Evolutionary conservation across 768 basidiomycete species (phyloP), one percentile per base, ranked within the genome.

Genomic region (Panus rudis): DNA sequence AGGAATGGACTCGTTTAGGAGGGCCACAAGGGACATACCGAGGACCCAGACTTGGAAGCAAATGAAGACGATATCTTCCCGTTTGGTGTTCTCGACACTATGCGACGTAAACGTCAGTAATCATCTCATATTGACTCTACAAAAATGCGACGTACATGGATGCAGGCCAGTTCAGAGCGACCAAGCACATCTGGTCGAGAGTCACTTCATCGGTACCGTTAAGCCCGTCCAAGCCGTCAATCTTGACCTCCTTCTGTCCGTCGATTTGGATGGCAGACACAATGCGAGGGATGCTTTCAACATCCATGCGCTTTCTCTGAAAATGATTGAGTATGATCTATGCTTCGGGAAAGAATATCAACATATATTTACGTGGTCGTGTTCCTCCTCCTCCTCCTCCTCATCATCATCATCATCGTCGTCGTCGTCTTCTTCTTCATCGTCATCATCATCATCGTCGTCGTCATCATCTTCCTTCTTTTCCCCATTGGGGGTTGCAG

Each of bases 1-100:
- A 2, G 87, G 87, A 47, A 88, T 84, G 3, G 84, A 87, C 63
- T 89, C 85, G 59, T 88, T 87, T 45, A 74, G 53, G 42, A 75
- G 48, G 30, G 85, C 85, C 33, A 85, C 80, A 22, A 81, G 44
- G 10, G 84, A 85, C 79, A 87, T 82, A 23, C 80, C 83, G 13
- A 87, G 65, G 5, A 86, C 78, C 86, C 87, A 90, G 42, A 85
- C 63, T 51, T 89, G 84, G 65, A 88, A 90, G 5, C 72, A 70
- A 30, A 89, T 78, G 61, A 88, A 88, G 10, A 81, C 73, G 46
- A 85, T 63, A 58, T 90, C 87, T 55, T 88, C 84, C 21, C 86
- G 79, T 58, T 84, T 75, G 22, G 84, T 86, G 55, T 85, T 75
- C 41, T 67, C 67, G 41, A 90, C 70, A 19, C 84, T n/a, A n/a